phyloP scores from a whole-genome alignment of 116 monocot genomes.

The Zostera marina region DNA sequence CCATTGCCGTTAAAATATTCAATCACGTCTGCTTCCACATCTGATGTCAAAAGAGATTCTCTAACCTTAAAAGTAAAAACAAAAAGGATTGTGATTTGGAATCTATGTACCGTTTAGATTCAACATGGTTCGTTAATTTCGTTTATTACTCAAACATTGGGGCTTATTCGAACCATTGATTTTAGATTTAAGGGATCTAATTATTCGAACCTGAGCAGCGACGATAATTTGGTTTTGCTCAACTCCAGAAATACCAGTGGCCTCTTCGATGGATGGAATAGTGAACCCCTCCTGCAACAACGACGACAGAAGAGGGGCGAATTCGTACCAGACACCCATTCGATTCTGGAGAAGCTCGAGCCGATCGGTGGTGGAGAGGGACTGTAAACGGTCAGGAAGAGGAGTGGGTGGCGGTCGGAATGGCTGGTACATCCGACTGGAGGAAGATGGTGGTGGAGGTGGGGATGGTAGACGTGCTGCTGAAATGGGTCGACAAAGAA shows the following conservation, averaged over 20 bases:
- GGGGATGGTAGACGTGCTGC: constrained; percentile 22
- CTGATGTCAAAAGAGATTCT: constrained; percentile 45
- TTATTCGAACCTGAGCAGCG: constrained; percentile 22
- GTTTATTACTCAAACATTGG: too few species aligned
- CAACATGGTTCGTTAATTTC: neutral
- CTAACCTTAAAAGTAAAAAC: constrained; percentile 26
- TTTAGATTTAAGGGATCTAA: neutral
- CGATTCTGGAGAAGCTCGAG: constrained; percentile 77
- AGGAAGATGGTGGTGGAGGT: constrained; percentile 28
- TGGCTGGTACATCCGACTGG: constrained; percentile 73
- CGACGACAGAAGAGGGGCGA: constrained; percentile 64
- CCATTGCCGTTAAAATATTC: constrained; percentile 42
- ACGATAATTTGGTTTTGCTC: constrained; percentile 80
- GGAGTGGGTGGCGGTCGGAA: constrained; percentile 84
- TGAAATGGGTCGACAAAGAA: constrained; percentile 7
- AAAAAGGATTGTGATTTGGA: too few species aligned
- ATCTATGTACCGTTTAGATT: neutral
- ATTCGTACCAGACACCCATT: constrained; percentile 86
- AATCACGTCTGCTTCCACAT: constrained; percentile 23
- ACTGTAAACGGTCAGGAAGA: constrained; percentile 41
- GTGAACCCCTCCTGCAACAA: constrained; percentile 68
- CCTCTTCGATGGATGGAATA: constrained; percentile 73
- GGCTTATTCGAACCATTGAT: neutral
- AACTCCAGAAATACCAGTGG: constrained; percentile 71
- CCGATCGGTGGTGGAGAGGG: constrained; percentile 34